These are phyloP conservation scores for Pythium guiyangense DNA, from an alignment of 352 stramenopile genomes.

Conservation along the genomic window DNA sequence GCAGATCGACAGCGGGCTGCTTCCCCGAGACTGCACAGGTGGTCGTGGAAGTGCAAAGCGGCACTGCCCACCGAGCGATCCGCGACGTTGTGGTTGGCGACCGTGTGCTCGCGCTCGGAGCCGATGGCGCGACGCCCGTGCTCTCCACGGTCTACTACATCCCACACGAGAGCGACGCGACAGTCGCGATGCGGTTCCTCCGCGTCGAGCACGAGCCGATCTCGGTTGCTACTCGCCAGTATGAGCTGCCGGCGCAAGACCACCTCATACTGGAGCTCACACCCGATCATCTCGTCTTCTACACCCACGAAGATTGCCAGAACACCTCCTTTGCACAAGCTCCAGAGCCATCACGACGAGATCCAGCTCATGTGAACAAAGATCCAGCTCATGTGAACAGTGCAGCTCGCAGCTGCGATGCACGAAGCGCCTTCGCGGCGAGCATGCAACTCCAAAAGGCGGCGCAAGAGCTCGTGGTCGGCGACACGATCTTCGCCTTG, in stretches of 20 bases:
- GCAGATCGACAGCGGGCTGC: constrained; percentile 32
- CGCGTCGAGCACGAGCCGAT: constrained; percentile 27
- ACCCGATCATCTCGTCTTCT: constrained; percentile 45
- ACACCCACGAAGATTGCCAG: background rate
- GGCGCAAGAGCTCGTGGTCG: constrained; percentile 36
- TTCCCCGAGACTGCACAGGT: constrained; percentile 52
- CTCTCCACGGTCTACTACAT: constrained; percentile 67
- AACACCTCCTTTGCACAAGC: background rate
- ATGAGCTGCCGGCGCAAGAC: background rate
- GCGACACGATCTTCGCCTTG: constrained; percentile 41
- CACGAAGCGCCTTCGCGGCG: background rate
- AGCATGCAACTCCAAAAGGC: constrained; percentile 30
- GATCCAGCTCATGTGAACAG: background rate
- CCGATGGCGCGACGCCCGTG: constrained; percentile 17
- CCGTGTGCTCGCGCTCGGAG: constrained; percentile 46
- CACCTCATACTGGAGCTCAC: constrained; percentile 31
- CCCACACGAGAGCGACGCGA: constrained; percentile 36
- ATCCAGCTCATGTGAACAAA: background rate
- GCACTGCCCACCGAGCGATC: constrained; percentile 23
- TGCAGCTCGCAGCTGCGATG: constrained; percentile 10
- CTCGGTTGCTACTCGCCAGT: background rate
- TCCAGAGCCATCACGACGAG: background rate
- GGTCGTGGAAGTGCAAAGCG: constrained; percentile 14
- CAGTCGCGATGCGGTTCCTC: constrained; percentile 19
- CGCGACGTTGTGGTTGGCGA: constrained; percentile 30